These are phyloP conservation scores for Vicia villosa DNA, from an alignment of 306 rosid species.

Conservation along the genomic window DNA sequence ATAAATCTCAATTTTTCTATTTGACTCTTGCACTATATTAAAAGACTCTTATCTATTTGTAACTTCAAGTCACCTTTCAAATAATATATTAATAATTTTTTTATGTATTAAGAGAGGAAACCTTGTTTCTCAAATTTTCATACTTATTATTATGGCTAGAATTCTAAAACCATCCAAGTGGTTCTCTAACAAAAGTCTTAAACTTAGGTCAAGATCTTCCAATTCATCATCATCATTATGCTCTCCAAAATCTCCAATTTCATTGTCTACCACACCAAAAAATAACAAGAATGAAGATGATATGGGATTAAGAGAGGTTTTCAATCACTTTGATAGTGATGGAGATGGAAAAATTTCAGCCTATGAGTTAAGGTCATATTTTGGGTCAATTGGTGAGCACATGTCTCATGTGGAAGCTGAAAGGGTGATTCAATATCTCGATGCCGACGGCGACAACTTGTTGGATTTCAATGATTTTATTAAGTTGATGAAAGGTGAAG, in stretches of 20 bases:
- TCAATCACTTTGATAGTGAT: constrained; percentile 54
- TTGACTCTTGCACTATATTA: not conserved
- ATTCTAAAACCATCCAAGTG: constrained; percentile 56
- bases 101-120: not conserved
- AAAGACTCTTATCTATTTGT: not conserved
- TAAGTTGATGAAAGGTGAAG: constrained; percentile 54
- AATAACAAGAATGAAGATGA: constrained; percentile 26
- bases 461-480: constrained; percentile 56
- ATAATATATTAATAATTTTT: not conserved
- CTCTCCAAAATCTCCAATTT: constrained; percentile 45
- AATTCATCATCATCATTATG: constrained; percentile 33
- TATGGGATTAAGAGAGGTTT: constrained; percentile 50
- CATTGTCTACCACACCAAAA: constrained; percentile 31
- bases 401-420: constrained; percentile 63
- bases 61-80: not conserved
- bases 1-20: not conserved
- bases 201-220: constrained; percentile 42
- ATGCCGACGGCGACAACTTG: constrained; percentile 57
- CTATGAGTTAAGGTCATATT: constrained; percentile 59
- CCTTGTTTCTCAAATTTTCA: not conserved
- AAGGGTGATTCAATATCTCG: constrained; percentile 58
- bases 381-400: constrained; percentile 68
- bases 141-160: constrained; percentile 41
- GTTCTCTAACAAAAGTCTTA: constrained; percentile 56
- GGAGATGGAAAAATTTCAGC: constrained; percentile 75